A percentile compares a stretch with the other conserved stretches of the same genome.
These are phyloP conservation scores for Boechera divaricarpa DNA, from an alignment of 345 rosid genomes.

Conservation along the genomic window DNA sequence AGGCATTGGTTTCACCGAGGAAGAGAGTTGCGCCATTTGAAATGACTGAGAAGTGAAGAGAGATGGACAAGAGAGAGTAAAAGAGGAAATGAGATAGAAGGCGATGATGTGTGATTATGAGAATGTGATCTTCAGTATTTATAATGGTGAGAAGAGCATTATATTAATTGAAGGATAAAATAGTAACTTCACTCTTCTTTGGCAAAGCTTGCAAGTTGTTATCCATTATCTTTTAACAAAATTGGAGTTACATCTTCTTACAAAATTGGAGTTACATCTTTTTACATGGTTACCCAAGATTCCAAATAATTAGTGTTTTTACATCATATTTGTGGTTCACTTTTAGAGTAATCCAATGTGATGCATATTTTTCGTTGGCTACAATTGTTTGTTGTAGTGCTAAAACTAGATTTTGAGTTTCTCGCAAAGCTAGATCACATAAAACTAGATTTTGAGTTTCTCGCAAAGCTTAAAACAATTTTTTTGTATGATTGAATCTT, in stretches of 20 bases:
- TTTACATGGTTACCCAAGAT: neutral
- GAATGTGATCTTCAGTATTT: constrained; percentile 13
- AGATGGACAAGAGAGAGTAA: neutral
- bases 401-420: too few species aligned
- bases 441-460: too few species aligned
- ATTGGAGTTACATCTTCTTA: too few species aligned
- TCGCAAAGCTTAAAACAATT: too few species aligned
- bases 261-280: too few species aligned
- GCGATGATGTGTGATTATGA: neutral
- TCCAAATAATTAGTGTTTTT: neutral
- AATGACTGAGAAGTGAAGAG: neutral
- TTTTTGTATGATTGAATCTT: too few species aligned
- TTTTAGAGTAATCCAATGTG: too few species aligned
- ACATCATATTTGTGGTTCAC: too few species aligned
- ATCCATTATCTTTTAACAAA: neutral
- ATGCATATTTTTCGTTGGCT: too few species aligned
- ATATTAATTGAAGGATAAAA: neutral
- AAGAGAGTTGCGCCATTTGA: constrained; percentile 37
- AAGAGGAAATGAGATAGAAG: neutral
- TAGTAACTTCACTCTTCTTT: neutral
- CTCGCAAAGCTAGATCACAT: too few species aligned
- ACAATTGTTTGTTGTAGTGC: too few species aligned
- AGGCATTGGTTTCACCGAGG: constrained; percentile 45
- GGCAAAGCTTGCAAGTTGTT: neutral
- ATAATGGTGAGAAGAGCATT: constrained; percentile 14